These are phyloP conservation scores for Diaporthe australafricana DNA, from an alignment of 2,329 filamentous ascomycete genomes.

Conservation along the genomic window DNA sequence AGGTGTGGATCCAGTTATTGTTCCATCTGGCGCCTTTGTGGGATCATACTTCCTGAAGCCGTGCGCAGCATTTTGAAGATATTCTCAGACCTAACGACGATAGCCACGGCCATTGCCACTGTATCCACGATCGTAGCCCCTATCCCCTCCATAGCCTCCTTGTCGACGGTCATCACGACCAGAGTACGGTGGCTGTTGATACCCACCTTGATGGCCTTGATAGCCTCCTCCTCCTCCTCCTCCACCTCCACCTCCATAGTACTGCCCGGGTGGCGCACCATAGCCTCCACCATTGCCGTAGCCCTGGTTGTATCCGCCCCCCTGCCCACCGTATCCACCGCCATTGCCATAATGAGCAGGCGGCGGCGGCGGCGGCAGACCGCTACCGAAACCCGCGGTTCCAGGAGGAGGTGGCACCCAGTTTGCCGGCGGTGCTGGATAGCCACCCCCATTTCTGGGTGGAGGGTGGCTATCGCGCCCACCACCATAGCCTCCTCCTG, in stretches of 20 bases:
- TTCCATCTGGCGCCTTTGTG: background rate
- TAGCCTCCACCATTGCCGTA: slow-evolving; percentile 34
- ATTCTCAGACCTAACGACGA: slow-evolving; percentile 24
- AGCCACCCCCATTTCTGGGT: slow-evolving; percentile 37
- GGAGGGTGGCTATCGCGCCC: slow-evolving; percentile 38
- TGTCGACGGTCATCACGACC: slow-evolving; percentile 34
- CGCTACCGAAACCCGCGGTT: slow-evolving; percentile 54
- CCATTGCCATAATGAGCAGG: slow-evolving; percentile 43
- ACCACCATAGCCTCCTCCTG: slow-evolving; percentile 32
- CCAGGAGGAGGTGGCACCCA: slow-evolving; percentile 61
- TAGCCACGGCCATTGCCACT: slow-evolving; percentile 34
- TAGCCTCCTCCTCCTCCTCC: slow-evolving; percentile 27
- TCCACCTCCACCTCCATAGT: slow-evolving; percentile 27
- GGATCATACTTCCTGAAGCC: background rate
- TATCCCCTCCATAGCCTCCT: slow-evolving; percentile 33
- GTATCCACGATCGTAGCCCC: slow-evolving; percentile 31
- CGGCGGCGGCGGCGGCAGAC: slow-evolving; percentile 59
- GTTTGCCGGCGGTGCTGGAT: slow-evolving; percentile 44
- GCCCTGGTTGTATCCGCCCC: slow-evolving; percentile 33
- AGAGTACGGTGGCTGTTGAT: slow-evolving; percentile 26
- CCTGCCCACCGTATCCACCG: slow-evolving; percentile 34
- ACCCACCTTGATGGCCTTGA: slow-evolving; percentile 32
- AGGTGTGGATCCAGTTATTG: too few relatives aligned
- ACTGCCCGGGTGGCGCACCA: slow-evolving; percentile 33
- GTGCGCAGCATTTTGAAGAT: background rate